A percentile compares a stretch with the other conserved stretches of the same genome.
Conservation (phyloP, 495 filamentous ascomycete genomes). For the Penicillium simplicissimum region DNA sequence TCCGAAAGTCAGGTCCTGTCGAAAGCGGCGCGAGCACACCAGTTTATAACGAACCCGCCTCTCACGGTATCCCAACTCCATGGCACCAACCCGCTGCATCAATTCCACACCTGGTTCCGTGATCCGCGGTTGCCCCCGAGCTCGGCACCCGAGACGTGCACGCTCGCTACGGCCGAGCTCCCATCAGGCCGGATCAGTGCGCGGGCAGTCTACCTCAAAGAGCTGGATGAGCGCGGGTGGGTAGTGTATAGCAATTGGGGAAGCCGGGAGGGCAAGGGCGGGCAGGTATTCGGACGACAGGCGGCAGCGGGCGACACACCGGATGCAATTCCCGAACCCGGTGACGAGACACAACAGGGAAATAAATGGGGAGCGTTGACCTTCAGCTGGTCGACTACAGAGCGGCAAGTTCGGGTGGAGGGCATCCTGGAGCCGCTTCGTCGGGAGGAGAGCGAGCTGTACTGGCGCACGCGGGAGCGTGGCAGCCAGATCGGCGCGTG, state of each 20-base stretch:
- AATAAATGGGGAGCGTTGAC: constrained; percentile 49
- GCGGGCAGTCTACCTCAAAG: constrained; percentile 89
- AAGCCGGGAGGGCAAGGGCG: constrained; percentile 53
- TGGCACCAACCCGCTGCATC: constrained; percentile 61
- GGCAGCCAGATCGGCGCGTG: constrained; percentile 88
- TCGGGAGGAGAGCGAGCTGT: constrained; percentile 75
- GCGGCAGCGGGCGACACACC: constrained; percentile 13
- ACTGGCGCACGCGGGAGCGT: constrained; percentile 79
- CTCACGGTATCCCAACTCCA: constrained; percentile 44
- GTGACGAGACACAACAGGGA: constrained; percentile 11
- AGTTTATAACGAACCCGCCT: constrained; percentile 49
- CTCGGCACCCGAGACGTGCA: constrained; percentile 69
- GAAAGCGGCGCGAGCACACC: constrained; percentile 46
- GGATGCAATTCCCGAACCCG: constrained; percentile 34
- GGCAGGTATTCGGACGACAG: constrained; percentile 40
- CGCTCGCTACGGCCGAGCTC: constrained; percentile 81
- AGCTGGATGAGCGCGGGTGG: constrained; percentile 69
- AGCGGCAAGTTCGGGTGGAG: constrained; percentile 86
- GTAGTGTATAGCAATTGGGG: constrained; percentile 93
- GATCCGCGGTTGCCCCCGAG: constrained; percentile 61
- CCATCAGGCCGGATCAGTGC: constrained; percentile 82
- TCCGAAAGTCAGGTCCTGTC: constrained; percentile 40
- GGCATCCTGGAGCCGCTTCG: constrained; percentile 67
- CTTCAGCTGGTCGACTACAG: constrained; percentile 62
- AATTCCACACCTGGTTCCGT: constrained; percentile 87